Evolutionary conservation across 1,139 yeast species (phyloP).

Genomic region (Saccharomycopsis hybrid): DNA sequence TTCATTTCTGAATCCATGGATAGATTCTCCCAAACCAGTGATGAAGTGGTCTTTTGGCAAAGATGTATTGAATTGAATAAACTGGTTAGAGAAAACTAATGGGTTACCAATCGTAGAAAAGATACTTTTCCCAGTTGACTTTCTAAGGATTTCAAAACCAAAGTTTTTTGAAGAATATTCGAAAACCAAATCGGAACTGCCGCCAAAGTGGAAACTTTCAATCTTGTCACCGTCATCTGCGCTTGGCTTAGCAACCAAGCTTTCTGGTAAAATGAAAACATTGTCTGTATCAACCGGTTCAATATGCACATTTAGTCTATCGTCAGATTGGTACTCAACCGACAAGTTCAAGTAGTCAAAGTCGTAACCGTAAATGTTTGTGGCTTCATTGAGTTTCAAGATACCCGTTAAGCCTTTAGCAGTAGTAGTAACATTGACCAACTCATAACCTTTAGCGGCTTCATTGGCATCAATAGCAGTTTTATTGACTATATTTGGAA

Average conservation of each 20-base stretch:
- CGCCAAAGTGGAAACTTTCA: background rate
- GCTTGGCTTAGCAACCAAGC: background rate
- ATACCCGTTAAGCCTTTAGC: background rate
- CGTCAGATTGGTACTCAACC: background rate
- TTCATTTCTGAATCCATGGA: background rate
- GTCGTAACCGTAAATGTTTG: background rate
- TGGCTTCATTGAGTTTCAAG: background rate
- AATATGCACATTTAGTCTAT: background rate
- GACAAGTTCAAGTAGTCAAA: background rate
- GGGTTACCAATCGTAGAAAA: background rate
- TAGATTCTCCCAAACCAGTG: background rate
- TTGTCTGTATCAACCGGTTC: background rate
- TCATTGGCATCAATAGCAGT: background rate
- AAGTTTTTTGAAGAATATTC: background rate
- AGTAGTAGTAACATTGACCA: background rate
- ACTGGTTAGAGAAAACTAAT: background rate
- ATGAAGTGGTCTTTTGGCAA: background rate
- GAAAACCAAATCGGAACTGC: background rate
- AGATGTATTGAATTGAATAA: background rate
- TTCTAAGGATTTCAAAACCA: background rate
- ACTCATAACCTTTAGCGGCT: background rate
- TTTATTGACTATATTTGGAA: background rate
- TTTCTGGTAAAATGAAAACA: background rate
- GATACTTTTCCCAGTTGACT: background rate
- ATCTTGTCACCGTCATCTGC: background rate